A percentile compares a stretch with the other conserved stretches of the same genome.
phyloP scores from a whole-genome alignment of 2,329 filamentous ascomycete genomes.

The Pezicula radicicola region DNA sequence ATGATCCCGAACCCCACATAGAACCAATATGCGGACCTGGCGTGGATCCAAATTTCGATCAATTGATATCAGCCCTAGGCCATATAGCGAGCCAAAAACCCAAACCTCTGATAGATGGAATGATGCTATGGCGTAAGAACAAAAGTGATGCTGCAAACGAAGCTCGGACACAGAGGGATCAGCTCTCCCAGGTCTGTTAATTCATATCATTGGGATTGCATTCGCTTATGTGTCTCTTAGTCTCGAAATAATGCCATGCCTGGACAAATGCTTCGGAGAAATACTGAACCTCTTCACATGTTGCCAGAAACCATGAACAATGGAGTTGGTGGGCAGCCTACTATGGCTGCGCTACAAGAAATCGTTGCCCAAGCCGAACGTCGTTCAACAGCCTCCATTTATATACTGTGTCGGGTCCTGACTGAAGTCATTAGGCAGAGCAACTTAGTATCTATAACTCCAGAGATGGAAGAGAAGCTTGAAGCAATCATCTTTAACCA shows the following conservation, averaged over 20 bases:
- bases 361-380: constrained; percentile 79
- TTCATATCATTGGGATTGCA: neutral
- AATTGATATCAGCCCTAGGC: constrained; percentile 87
- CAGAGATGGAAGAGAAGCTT: constrained; percentile 90
- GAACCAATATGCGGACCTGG: constrained; percentile 89
- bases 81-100: constrained; percentile 94
- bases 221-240: constrained; percentile 21
- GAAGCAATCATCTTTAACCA: constrained; percentile 98
- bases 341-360: constrained; percentile 54
- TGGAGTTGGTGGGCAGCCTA: constrained; percentile 15
- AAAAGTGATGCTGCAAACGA: constrained; percentile 87
- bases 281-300: constrained; percentile 61
- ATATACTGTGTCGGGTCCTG: constrained; percentile 88
- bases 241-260: constrained; percentile 6
- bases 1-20: constrained; percentile 78
- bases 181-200: constrained; percentile 26
- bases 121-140: constrained; percentile 97
- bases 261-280: constrained; percentile 56
- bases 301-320: constrained; percentile 15
- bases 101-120: constrained; percentile 90
- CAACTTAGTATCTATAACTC: constrained; percentile 74
- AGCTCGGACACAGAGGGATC: constrained; percentile 57
- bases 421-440: constrained; percentile 94
- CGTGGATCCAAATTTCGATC: constrained; percentile 85
- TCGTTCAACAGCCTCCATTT: constrained; percentile 90